phyloP scores from a whole-genome alignment of 805 yeast genomes.

The Nakazawaea pomicola region DNA sequence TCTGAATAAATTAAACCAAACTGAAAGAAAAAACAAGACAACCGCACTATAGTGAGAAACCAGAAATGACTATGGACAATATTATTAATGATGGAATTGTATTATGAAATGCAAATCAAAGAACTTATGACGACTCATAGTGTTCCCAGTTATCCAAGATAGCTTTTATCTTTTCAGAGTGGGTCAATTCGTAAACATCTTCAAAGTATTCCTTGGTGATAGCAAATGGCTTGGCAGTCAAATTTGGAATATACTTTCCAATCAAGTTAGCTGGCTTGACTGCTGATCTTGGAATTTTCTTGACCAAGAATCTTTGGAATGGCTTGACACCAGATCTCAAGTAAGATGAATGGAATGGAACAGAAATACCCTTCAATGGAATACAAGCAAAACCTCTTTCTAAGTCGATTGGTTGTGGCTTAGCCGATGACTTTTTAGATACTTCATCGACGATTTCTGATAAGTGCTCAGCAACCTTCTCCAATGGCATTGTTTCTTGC shows the following conservation, averaged over 20 bases:
- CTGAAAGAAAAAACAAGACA: background rate
- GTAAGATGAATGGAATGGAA: constrained; percentile 99
- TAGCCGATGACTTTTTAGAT: constrained; percentile 71
- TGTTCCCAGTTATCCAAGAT: constrained; percentile 95
- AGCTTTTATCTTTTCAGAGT: constrained; percentile 83
- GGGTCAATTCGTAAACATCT: constrained; percentile 89
- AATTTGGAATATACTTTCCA: constrained; percentile 96
- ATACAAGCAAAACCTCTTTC: constrained; percentile 98
- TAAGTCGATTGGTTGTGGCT: constrained; percentile 94
- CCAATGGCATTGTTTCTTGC: constrained; percentile 76
- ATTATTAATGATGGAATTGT: too few species aligned
- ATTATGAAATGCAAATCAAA: background rate
- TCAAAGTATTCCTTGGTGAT: constrained; percentile 96
- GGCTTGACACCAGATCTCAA: constrained; percentile 98
- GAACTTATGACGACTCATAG: constrained; percentile 48
- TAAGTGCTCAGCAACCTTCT: constrained; percentile 85
- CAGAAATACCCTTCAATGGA: constrained; percentile 98
- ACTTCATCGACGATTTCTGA: constrained; percentile 85
- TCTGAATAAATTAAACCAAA: background rate
- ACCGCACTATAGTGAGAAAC: too few species aligned
- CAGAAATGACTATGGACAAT: too few species aligned
- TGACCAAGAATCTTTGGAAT: constrained; percentile 93
- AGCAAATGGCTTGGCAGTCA: constrained; percentile 96
- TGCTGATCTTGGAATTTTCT: constrained; percentile 92
- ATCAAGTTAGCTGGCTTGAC: constrained; percentile 91